Conservation (phyloP, 2,329 filamentous ascomycete genomes). For the Phyllosticta citriasiana region DNA sequence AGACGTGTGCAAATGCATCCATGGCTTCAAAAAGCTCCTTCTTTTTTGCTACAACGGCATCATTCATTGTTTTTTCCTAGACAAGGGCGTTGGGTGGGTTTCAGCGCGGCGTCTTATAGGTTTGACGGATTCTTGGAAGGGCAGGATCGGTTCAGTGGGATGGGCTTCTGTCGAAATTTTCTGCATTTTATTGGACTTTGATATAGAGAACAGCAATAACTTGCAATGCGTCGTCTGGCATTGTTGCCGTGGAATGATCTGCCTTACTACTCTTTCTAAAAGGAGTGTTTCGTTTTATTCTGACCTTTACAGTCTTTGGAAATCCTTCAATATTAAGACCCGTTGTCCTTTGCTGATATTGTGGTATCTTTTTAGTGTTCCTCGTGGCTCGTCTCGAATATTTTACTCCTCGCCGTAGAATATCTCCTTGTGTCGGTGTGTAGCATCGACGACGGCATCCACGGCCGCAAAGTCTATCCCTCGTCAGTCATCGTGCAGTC, state of each 20-base stretch:
- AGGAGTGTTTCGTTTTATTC: too few species aligned
- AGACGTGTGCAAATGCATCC: neutral
- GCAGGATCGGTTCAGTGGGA: neutral
- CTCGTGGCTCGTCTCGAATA: neutral
- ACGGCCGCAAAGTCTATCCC: slow-evolving; percentile 61
- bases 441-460: slow-evolving; percentile 73
- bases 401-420: slow-evolving; percentile 51
- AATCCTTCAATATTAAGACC: too few species aligned
- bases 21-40: neutral
- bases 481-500: neutral
- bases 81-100: neutral
- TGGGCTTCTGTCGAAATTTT: neutral
- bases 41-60: neutral
- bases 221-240: too few species aligned
- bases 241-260: too few species aligned
- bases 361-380: neutral
- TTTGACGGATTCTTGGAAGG: neutral
- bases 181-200: too few species aligned
- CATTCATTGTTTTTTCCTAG: neutral
- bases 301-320: too few species aligned
- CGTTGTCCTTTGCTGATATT: neutral
- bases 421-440: slow-evolving; percentile 69
- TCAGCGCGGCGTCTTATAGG: neutral
- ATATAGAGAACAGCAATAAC: too few species aligned
- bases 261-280: too few species aligned